Conservation (phyloP, 2,329 filamentous ascomycete species). For the Colletotrichum viniferum region DNA sequence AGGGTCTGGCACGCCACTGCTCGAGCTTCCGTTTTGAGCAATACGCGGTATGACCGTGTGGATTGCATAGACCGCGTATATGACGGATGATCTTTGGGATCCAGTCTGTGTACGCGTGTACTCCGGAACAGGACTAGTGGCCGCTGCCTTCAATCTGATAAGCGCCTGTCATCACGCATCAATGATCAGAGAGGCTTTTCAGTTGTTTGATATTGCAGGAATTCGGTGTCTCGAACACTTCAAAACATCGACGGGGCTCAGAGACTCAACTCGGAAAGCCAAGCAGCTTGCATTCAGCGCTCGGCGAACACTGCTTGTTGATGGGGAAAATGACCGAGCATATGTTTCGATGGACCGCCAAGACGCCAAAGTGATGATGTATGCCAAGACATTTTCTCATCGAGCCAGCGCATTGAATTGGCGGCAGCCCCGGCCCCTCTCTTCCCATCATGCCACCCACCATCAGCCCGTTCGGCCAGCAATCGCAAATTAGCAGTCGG, state of each 20-base stretch:
- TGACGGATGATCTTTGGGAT: not conserved
- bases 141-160: not conserved
- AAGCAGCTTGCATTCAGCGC: not conserved
- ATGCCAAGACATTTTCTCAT: conserved; percentile 3
- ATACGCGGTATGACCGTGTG: not conserved
- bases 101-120: not conserved
- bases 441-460: not conserved
- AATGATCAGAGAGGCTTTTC: not conserved
- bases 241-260: not conserved
- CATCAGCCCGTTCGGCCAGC: not conserved
- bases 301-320: not conserved
- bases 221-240: not conserved
- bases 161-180: not conserved
- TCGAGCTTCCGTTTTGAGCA: not conserved
- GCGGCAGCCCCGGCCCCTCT: conserved; percentile 8
- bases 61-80: not conserved
- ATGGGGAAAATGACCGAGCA: not conserved
- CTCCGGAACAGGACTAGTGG: not conserved
- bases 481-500: not conserved
- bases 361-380: conserved; percentile 1
- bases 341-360: not conserved
- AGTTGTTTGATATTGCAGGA: not conserved
- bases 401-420: not conserved
- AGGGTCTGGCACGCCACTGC: not conserved
- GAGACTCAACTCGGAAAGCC: not conserved